A percentile compares a stretch with the other conserved stretches of the same genome.
Evolutionary conservation across 2,329 filamentous ascomycete species (phyloP).

Genomic region (Penicillium occitanis): DNA sequence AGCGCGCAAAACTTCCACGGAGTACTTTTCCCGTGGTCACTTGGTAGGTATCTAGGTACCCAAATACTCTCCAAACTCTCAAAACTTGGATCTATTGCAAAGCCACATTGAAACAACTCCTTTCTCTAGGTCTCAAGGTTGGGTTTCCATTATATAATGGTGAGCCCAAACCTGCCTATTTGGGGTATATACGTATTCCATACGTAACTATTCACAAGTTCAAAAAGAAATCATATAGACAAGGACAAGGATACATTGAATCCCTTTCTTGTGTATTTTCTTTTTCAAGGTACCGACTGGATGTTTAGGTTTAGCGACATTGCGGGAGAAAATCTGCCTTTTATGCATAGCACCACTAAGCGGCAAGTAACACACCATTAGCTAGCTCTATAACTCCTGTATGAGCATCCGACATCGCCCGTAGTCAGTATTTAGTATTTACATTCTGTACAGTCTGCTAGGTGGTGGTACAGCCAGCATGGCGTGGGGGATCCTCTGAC

Average conservation of each 20-base stretch:
- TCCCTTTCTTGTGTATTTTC: not conserved
- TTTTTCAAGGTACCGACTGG: constrained; percentile 3
- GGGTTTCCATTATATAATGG: not conserved
- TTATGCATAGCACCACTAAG: not conserved
- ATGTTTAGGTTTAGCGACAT: not conserved
- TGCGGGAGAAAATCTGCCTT: not conserved
- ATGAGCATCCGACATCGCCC: not conserved
- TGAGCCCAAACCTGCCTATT: not conserved
- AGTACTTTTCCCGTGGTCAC: not conserved
- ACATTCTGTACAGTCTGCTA: no score
- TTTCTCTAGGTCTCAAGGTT: not conserved
- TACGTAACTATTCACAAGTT: not conserved
- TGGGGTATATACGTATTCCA: not conserved
- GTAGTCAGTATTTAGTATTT: not conserved
- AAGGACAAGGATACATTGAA: not conserved
- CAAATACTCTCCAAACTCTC: not conserved
- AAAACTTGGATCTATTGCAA: not conserved
- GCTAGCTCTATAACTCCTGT: not conserved
- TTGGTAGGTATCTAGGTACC: not conserved
- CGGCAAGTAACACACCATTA: not conserved
- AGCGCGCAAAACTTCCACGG: not conserved
- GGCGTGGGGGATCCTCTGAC: constrained; percentile 5
- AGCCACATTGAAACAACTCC: not conserved
- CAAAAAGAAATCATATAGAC: not conserved
- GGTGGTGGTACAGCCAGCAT: not conserved